Evolutionary conservation across 192 early-diverging fungal species (phyloP).

Genomic region (Linnemannia schmuckeri): DNA sequence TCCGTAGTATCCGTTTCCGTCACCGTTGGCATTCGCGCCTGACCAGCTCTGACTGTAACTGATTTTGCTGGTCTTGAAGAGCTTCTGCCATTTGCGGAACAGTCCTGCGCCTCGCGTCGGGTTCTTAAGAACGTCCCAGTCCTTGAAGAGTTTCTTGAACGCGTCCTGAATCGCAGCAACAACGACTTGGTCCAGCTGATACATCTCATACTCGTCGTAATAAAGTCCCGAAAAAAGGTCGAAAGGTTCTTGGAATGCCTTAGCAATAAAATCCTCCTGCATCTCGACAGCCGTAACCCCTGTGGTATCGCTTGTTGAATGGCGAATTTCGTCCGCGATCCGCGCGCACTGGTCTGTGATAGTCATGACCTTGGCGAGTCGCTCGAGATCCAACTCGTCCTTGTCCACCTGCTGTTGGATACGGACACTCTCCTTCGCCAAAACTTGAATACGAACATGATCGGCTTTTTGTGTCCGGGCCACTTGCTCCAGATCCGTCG

Average conservation of each 20-base stretch:
- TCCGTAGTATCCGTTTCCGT: conserved; percentile 15
- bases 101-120: conserved; percentile 65
- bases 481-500: conserved; percentile 75
- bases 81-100: conserved; percentile 69
- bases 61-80: conserved; percentile 64
- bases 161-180: conserved; percentile 60
- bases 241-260: conserved; percentile 65
- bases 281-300: conserved; percentile 42
- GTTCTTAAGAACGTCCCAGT: conserved; percentile 77
- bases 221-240: conserved; percentile 68
- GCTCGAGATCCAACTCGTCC: conserved; percentile 60
- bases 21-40: conserved; percentile 25
- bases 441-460: conserved; percentile 47
- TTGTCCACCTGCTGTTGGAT: conserved; percentile 50
- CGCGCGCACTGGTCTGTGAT: conserved; percentile 63
- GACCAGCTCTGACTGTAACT: conserved; percentile 40
- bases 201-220: conserved; percentile 66
- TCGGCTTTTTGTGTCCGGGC: conserved; percentile 68
- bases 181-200: conserved; percentile 76
- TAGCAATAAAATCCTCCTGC: conserved; percentile 57
- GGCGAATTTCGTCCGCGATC: conserved; percentile 39
- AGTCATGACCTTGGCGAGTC: conserved; percentile 58
- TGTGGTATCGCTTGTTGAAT: conserved; percentile 42
- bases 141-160: conserved; percentile 51
- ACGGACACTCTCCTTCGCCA: conserved; percentile 58